These are phyloP conservation scores for Astragalus glycyphyllos DNA, from an alignment of 306 rosid species.

Conservation along the genomic window DNA sequence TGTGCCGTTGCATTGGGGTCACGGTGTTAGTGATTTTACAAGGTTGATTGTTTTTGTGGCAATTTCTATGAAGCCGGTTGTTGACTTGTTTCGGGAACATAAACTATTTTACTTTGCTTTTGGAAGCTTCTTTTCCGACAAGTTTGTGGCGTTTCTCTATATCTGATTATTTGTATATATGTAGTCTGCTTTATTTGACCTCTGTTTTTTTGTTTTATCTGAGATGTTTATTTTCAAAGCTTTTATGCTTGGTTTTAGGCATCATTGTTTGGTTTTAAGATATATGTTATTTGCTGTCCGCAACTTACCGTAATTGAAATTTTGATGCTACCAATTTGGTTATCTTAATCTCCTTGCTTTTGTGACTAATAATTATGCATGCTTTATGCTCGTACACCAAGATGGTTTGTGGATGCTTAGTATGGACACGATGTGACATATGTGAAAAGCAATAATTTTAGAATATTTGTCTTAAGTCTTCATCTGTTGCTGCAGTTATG, in stretches of 20 bases:
- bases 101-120: slow-evolving; percentile 6
- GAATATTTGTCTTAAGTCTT: slow-evolving; percentile 33
- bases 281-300: slow-evolving; percentile 1
- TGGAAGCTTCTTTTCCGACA: slow-evolving; percentile 9
- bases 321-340: slow-evolving; percentile 3
- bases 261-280: neutral
- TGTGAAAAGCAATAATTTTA: slow-evolving; percentile 31
- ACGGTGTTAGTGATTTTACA: neutral
- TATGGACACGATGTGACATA: slow-evolving; percentile 21
- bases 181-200: neutral
- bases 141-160: neutral
- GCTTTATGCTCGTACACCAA: slow-evolving; percentile 17
- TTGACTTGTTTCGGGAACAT: slow-evolving; percentile 26
- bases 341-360: neutral
- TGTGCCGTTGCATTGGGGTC: too few species aligned
- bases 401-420: slow-evolving; percentile 5
- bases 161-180: neutral
- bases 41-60: neutral
- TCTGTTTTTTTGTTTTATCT: slow-evolving; percentile 13
- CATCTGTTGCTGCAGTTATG: slow-evolving; percentile 66
- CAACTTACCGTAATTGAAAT: neutral
- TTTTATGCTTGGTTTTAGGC: slow-evolving; percentile 11
- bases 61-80: slow-evolving; percentile 3
- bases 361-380: slow-evolving; percentile 11
- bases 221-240: neutral